These are phyloP conservation scores for Chloroidium sp. DNA, from an alignment of 163 green algal genomes.

Conservation along the genomic window DNA sequence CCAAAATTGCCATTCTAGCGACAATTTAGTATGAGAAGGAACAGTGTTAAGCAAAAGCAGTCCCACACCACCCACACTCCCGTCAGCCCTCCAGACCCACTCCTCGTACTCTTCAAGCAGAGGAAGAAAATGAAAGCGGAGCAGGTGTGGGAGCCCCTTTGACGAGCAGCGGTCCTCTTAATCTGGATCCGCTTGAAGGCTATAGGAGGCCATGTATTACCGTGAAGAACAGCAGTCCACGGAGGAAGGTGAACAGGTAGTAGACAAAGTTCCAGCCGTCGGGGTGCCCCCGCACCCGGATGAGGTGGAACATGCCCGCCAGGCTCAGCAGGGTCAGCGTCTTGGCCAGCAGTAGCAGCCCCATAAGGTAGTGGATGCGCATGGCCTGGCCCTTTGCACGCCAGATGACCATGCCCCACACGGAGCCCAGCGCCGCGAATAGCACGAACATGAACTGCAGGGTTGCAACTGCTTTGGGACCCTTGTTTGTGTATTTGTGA, in stretches of 20 bases:
- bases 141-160: too few relatives aligned
- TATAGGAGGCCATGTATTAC: conserved; percentile 3
- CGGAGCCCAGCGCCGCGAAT: conserved; percentile 40
- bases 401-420: conserved; percentile 51
- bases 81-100: too few relatives aligned
- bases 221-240: conserved; percentile 86
- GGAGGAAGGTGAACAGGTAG: conserved; percentile 90
- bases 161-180: too few relatives aligned
- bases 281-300: conserved; percentile 55
- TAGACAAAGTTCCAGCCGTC: conserved; percentile 95
- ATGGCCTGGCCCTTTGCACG: conserved; percentile 38
- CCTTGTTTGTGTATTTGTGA: not conserved
- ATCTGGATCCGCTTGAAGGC: too few relatives aligned
- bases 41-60: too few relatives aligned
- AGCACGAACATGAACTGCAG: conserved; percentile 68
- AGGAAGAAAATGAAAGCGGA: too few relatives aligned
- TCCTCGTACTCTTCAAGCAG: too few relatives aligned
- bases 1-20: too few relatives aligned
- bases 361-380: conserved; percentile 89
- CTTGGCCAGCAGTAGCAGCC: conserved; percentile 73
- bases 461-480: not conserved
- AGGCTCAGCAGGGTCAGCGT: conserved; percentile 76
- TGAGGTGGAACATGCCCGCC: conserved; percentile 73
- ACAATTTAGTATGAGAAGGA: too few relatives aligned
- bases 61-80: too few relatives aligned